These are phyloP conservation scores for Kodamaea laetipori DNA, from an alignment of 805 yeast genomes.

Conservation along the genomic window DNA sequence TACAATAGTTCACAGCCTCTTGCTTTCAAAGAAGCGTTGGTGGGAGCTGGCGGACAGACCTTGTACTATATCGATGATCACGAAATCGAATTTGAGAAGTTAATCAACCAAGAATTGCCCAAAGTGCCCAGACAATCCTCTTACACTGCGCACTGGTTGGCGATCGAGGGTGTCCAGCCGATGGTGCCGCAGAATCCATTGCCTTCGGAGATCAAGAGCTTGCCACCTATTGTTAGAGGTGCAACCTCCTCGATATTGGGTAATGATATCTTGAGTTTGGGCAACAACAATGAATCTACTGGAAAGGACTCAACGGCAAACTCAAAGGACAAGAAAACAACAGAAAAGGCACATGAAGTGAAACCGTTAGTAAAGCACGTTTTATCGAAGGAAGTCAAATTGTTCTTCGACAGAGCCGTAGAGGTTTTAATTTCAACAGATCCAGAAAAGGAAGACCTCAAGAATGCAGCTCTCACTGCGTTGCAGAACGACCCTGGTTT, in stretches of 20 bases:
- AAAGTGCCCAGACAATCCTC: conserved; percentile 91
- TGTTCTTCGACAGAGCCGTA: conserved; percentile 88
- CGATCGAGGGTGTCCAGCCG: conserved; percentile 98
- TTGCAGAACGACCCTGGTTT: conserved; percentile 91
- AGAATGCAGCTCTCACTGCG: conserved; percentile 80
- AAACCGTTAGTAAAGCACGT: conserved; percentile 95
- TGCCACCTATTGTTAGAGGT: conserved; percentile 81
- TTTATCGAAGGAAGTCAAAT: conserved; percentile 87
- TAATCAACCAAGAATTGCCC: conserved; percentile 92
- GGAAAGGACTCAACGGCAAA: conserved; percentile 49
- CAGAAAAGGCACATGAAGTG: conserved; percentile 57
- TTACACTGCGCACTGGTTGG: conserved; percentile 95
- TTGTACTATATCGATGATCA: conserved; percentile 89
- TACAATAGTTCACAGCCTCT: conserved; percentile 73
- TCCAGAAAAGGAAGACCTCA: conserved; percentile 57
- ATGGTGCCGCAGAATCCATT: conserved; percentile 95
- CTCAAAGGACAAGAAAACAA: conserved; percentile 25
- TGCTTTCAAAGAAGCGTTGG: conserved; percentile 81
- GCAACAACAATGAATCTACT: conserved; percentile 29
- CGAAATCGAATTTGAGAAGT: conserved; percentile 90
- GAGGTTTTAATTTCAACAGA: conserved; percentile 68
- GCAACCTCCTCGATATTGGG: conserved; percentile 58
- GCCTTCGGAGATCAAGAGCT: conserved; percentile 69
- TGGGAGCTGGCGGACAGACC: conserved; percentile 86
- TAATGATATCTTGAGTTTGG: conserved; percentile 37